Percentiles rank a stretch among this genome's conserved stretches.
Evolutionary conservation across 1,139 yeast species (phyloP).

Genomic region (Blastobotrys apis): DNA sequence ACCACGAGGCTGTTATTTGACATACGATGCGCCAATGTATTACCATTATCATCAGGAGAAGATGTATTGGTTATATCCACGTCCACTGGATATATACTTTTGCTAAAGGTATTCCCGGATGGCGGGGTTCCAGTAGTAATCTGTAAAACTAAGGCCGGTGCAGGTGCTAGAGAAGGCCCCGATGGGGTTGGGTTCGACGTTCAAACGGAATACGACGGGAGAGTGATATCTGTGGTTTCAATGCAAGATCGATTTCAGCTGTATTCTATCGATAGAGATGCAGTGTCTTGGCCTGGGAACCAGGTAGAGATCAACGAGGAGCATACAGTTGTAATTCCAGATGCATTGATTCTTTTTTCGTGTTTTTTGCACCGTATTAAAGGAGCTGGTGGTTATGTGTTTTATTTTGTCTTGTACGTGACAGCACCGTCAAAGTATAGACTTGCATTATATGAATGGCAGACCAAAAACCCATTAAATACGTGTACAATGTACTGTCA

Average conservation of each 20-base stretch:
- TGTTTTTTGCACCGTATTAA: constrained; percentile 18
- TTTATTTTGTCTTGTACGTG: constrained; percentile 15
- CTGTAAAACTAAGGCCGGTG: background rate
- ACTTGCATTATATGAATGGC: constrained; percentile 19
- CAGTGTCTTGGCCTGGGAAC: background rate
- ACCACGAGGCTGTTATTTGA: constrained; percentile 10
- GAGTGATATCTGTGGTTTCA: constrained; percentile 12
- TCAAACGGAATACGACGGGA: constrained; percentile 14
- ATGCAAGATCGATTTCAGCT: constrained; percentile 11
- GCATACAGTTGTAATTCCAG: constrained; percentile 4
- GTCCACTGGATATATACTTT: constrained; percentile 16
- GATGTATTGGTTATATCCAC: constrained; percentile 18
- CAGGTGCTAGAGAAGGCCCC: background rate
- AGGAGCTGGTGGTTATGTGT: constrained; percentile 12
- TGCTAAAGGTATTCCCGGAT: constrained; percentile 15
- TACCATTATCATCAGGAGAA: constrained; percentile 14
- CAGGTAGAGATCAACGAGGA: background rate
- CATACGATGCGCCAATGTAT: constrained; percentile 11
- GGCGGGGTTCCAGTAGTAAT: constrained; percentile 13
- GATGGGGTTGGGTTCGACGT: constrained; percentile 13
- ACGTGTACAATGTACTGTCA: constrained; percentile 4
- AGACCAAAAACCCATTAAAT: constrained; percentile 9
- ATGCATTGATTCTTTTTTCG: constrained; percentile 12
- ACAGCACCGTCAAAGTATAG: constrained; percentile 8
- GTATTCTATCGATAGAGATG: background rate